phyloP scores from a whole-genome alignment of 495 filamentous ascomycete species.

The Penicillium malachiteum region DNA sequence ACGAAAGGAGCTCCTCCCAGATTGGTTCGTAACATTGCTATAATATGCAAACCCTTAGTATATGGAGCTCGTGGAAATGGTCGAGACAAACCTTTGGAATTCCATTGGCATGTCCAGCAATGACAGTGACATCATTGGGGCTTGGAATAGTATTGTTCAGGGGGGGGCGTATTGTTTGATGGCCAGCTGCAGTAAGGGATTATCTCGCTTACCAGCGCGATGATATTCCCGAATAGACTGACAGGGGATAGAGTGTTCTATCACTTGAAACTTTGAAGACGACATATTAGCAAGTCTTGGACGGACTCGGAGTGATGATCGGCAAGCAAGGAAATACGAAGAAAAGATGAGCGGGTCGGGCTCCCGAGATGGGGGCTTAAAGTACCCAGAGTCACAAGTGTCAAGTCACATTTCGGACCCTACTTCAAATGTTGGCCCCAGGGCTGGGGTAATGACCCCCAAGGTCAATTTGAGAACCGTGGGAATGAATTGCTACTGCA shows the following conservation, averaged over 20 bases:
- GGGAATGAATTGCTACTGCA: not conserved
- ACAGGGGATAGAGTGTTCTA: not conserved
- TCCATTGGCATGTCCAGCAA: conserved; percentile 1
- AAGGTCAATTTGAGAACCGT: not conserved
- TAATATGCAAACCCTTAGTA: not conserved
- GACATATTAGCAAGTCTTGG: not conserved
- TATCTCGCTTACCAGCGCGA: not conserved
- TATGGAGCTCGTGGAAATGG: not conserved
- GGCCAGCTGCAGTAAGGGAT: not conserved
- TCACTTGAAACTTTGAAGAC: not conserved
- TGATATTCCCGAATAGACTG: not conserved
- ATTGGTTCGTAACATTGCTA: not conserved
- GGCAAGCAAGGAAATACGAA: not conserved
- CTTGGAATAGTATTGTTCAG: not conserved
- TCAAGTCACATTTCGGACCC: not conserved
- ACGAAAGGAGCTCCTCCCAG: not conserved
- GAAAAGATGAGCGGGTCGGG: not conserved
- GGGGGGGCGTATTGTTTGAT: not conserved
- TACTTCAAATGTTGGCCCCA: not conserved
- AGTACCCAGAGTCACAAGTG: too few species aligned
- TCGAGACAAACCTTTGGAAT: not conserved
- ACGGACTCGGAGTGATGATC: not conserved
- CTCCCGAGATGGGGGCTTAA: too few species aligned
- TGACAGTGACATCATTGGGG: not conserved
- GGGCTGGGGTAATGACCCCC: not conserved